phyloP scores from a whole-genome alignment of 345 rosid genomes.

The Brassica nigra region DNA sequence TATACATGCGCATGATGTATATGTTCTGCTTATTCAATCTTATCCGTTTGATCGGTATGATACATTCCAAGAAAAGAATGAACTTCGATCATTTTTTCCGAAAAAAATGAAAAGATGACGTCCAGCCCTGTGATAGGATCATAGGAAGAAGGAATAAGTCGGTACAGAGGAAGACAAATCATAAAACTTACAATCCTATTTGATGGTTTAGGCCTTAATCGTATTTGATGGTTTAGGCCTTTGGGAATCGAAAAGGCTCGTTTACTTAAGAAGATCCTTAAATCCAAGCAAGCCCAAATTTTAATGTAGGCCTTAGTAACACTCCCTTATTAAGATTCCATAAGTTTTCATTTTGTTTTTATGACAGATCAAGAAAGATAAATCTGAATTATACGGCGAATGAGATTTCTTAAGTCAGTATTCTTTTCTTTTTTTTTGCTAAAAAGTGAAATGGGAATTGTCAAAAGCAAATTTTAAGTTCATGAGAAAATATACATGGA shows the following conservation, averaged over 20 bases:
- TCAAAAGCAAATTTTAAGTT: not conserved
- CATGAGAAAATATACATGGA: not conserved
- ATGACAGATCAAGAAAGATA: not conserved
- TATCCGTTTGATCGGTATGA: not conserved
- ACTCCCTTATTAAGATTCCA: not conserved
- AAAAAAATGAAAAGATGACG: not conserved
- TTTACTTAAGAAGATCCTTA: not conserved
- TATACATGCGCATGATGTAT: not conserved
- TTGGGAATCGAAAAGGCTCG: not conserved
- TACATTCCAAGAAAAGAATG: not conserved
- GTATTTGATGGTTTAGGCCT: not conserved
- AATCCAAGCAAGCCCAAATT: slow-evolving; percentile 4
- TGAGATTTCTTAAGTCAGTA: not conserved
- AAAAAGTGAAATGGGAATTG: not conserved
- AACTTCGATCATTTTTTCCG: not conserved
- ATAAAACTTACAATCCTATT: not conserved
- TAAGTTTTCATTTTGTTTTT: not conserved
- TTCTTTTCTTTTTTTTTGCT: not conserved
- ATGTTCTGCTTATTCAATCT: not conserved
- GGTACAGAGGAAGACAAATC: not conserved
- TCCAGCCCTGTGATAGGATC: not conserved
- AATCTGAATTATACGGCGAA: not conserved
- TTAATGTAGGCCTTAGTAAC: not conserved
- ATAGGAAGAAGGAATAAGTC: not conserved
- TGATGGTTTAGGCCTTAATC: not conserved